Evolutionary conservation across 108 stramenopile genomes (phyloP), one percentile per base, ranked within the genome.

Genomic region (Cylindrotheca fusiformis): DNA sequence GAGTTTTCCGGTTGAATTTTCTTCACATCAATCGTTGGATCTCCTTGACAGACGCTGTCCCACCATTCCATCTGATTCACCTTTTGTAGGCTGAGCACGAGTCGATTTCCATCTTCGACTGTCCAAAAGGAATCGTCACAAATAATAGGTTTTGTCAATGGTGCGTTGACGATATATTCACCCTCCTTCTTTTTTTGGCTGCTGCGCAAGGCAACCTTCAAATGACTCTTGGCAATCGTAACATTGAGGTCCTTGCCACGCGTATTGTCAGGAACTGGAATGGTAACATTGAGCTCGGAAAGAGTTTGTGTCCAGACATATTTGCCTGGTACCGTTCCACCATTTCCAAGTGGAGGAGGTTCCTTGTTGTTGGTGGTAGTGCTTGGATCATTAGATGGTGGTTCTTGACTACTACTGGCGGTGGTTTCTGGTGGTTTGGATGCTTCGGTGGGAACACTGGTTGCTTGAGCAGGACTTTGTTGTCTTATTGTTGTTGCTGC

Each of bases 121-220:
- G 99, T 99, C 99, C 99, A 99, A 79, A 98, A 96, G 63, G 94
- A 95, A 74, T 99, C 99, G 61, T 99, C 99, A 21, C 93, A 83
- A 45, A 96, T 90, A 30, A 99, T 83, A 18, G 83, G 27, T 68
- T 97, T 95, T 68, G 82, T 75, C 51, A 99, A 84, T 0, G 83
- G 68, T 12, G 84, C 99, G 69, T 98, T 77, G 10, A 52, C n/a
- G 8, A 31, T 45, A 4, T 5, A 12, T 17, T 63, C 60, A 45
- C 71, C 59, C 2, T 60, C 29, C 27, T 2, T 25, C n/a, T 29
- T 19, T 57, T 47, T 58, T n/a, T n/a, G n/a, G n/a, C n/a, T n/a
- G 1, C 47, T 32, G n/a, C 41, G 68, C 56, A 98, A 55, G 18
- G 77, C 88, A 4, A 96, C 84, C 66, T 86, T 90, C 8, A 99